Percentiles rank a stretch among this genome's conserved stretches.
Evolutionary conservation across 2,329 filamentous ascomycete species (phyloP).

Genomic region (Aspergillus novoparasiticus): DNA sequence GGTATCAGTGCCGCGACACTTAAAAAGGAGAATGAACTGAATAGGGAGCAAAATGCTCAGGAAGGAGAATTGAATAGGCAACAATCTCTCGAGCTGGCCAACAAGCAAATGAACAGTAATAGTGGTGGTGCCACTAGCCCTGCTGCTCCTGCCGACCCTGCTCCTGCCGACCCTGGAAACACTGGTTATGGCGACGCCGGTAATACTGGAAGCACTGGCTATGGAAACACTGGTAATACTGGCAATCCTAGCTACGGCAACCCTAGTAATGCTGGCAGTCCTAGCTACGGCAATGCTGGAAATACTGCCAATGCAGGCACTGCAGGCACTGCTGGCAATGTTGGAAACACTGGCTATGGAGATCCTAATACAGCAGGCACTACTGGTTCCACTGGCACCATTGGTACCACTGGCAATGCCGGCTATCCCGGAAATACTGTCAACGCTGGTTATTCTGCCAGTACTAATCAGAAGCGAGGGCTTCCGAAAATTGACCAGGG

Average conservation of each 20-base stretch:
- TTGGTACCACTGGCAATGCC: neutral
- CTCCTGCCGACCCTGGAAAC: neutral
- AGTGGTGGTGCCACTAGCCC: no score
- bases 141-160: no score
- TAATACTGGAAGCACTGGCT: neutral
- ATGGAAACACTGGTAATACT: neutral
- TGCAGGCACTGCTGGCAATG: neutral
- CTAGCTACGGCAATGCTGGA: neutral
- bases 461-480: neutral
- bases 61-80: no score
- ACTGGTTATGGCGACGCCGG: neutral
- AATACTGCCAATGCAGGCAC: neutral
- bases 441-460: neutral
- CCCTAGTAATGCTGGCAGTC: neutral
- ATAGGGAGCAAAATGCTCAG: no score
- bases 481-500: neutral
- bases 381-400: neutral
- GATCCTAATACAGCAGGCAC: no score
- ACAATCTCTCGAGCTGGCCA: no score
- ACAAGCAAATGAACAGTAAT: no score
- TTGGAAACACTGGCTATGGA: neutral
- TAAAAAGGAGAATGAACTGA: no score
- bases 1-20: no score
- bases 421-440: neutral
- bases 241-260: neutral